These are phyloP conservation scores for Atalantia buxifolia DNA, from an alignment of 345 rosid genomes.

Conservation along the genomic window DNA sequence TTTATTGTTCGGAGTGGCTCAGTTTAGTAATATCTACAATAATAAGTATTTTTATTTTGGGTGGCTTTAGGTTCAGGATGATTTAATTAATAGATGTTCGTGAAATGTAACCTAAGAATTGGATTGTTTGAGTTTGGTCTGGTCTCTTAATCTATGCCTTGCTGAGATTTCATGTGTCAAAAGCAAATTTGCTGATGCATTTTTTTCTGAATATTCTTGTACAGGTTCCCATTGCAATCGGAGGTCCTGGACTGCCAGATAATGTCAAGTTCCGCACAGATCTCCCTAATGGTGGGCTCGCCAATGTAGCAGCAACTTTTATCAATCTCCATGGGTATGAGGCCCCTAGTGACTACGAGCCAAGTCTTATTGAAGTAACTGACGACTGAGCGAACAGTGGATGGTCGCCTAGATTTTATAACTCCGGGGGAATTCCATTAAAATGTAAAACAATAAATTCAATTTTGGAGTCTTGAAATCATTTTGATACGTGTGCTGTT, in stretches of 20 bases:
- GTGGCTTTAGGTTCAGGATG: background rate
- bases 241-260: slow-evolving; percentile 76
- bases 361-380: slow-evolving; percentile 73
- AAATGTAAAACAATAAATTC: background rate
- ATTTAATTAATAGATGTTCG: background rate
- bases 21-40: too few species aligned
- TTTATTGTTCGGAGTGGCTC: background rate
- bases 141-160: background rate
- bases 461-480: background rate
- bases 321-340: slow-evolving; percentile 88
- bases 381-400: slow-evolving; percentile 25
- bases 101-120: background rate
- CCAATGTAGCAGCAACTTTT: slow-evolving; percentile 95
- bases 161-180: background rate
- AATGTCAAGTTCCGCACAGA: slow-evolving; percentile 73
- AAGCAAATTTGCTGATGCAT: background rate
- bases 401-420: background rate
- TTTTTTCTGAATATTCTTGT: background rate
- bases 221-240: slow-evolving; percentile 94
- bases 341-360: slow-evolving; percentile 84
- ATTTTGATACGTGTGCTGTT: background rate
- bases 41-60: background rate
- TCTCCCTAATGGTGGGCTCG: slow-evolving; percentile 67
- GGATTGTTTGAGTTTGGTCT: background rate
- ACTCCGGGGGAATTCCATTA: background rate